Conservation (phyloP, 345 rosid species). For the Brassica cretica region DNA sequence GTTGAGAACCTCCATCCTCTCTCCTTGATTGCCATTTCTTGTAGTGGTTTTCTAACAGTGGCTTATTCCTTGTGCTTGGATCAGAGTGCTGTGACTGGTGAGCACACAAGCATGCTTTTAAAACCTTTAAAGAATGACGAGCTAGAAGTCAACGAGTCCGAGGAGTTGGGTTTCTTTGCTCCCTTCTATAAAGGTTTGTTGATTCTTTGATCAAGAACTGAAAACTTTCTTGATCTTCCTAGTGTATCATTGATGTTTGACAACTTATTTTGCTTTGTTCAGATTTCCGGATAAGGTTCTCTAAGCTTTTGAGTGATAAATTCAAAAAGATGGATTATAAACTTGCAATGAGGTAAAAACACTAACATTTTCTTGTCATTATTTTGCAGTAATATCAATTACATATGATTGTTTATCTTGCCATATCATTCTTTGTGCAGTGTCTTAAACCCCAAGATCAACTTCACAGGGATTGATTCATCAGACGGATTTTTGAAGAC, state of each 20-base stretch:
- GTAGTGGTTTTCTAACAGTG: constrained; percentile 9
- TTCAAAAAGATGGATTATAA: constrained; percentile 80
- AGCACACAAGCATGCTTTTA: constrained; percentile 88
- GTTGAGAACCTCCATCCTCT: constrained; percentile 53
- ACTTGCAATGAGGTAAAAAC: constrained; percentile 88
- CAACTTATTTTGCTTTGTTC: constrained; percentile 26
- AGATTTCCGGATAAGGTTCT: constrained; percentile 80
- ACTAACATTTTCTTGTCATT: constrained; percentile 21
- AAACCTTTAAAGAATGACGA: constrained; percentile 74
- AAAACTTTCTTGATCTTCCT: background rate
- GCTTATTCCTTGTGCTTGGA: constrained; percentile 12
- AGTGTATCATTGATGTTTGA: background rate
- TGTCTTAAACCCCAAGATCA: constrained; percentile 81
- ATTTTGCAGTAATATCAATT: background rate
- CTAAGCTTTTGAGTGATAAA: constrained; percentile 55
- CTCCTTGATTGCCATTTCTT: background rate
- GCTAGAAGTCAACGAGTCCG: constrained; percentile 56
- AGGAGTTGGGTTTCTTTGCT: constrained; percentile 85
- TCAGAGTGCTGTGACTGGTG: constrained; percentile 91
- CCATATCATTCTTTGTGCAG: constrained; percentile 43
- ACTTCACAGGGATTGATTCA: constrained; percentile 50
- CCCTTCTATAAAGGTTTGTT: constrained; percentile 82
- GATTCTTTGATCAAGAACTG: background rate
- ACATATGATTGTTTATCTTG: background rate
- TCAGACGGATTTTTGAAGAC: constrained; percentile 59